phyloP scores from a whole-genome alignment of 2,329 filamentous ascomycete species.

The Aspergillus tubingensis region DNA sequence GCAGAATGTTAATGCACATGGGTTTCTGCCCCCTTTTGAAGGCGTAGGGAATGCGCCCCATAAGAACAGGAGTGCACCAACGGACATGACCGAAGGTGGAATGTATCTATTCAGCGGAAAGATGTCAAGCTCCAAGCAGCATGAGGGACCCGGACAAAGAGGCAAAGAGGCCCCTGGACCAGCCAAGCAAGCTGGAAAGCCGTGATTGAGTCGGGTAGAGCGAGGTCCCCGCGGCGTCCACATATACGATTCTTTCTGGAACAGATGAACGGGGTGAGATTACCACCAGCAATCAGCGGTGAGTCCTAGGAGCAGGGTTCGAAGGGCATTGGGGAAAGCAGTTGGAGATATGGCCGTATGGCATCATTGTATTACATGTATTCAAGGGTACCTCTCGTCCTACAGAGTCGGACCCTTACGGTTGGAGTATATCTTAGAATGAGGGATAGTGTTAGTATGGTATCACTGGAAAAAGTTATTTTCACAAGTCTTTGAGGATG shows the following conservation, averaged over 20 bases:
- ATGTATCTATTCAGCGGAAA: neutral
- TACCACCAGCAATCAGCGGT: neutral
- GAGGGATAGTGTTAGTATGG: neutral
- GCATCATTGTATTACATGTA: conserved; percentile 5
- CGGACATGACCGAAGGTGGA: conserved; percentile 3
- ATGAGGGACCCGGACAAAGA: neutral
- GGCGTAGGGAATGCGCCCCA: conserved; percentile 26
- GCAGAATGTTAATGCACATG: conserved; percentile 35
- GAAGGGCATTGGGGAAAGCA: neutral
- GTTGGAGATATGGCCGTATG: conserved; percentile 1
- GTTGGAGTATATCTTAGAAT: conserved; percentile 1
- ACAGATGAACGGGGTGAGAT: neutral
- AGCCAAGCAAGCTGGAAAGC: neutral
- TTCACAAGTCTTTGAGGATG: neutral
- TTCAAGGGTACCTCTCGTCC: neutral
- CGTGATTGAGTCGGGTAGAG: neutral
- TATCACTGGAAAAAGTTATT: neutral
- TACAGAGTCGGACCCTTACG: neutral
- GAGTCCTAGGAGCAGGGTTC: neutral
- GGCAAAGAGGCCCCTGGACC: neutral
- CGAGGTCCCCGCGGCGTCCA: neutral
- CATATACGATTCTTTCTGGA: neutral
- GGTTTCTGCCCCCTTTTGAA: conserved; percentile 32
- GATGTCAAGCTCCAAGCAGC: neutral
- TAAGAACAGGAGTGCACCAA: neutral